A percentile compares a stretch with the other conserved stretches of the same genome.
These are phyloP conservation scores for Eucalyptus camaldulensis DNA, from an alignment of 345 rosid species.

Conservation along the genomic window DNA sequence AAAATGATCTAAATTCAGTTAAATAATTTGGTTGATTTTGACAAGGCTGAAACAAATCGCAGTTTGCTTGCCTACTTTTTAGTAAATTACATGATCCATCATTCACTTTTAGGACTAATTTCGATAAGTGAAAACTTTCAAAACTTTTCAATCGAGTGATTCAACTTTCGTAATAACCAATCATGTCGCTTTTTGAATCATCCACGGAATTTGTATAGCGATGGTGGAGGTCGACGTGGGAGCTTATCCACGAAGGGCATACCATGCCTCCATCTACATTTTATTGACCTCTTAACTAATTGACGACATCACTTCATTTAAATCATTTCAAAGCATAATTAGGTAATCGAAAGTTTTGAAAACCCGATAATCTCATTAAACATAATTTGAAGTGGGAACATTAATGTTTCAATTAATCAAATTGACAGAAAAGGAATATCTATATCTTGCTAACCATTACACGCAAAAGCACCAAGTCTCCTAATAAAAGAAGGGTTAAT, in stretches of 20 bases:
- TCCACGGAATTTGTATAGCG: not conserved
- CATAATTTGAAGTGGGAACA: not conserved
- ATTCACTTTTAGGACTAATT: not conserved
- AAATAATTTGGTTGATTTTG: not conserved
- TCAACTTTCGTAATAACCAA: not conserved
- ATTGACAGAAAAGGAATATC: not conserved
- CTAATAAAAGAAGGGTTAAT: not conserved
- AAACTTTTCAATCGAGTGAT: not conserved
- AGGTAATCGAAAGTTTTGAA: not conserved
- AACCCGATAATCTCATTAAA: not conserved
- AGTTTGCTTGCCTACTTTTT: not conserved
- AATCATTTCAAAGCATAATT: not conserved
- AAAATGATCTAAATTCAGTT: not conserved
- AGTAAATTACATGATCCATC: not conserved
- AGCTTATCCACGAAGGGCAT: not conserved
- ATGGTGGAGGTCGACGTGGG: not conserved
- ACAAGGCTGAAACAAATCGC: not conserved
- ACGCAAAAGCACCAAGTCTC: not conserved
- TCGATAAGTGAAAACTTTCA: not conserved
- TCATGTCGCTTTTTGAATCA: not conserved
- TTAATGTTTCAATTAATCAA: not conserved
- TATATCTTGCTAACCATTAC: not conserved
- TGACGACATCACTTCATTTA: not conserved
- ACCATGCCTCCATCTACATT: not conserved
- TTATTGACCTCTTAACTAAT: not conserved